Evolutionary conservation across 257 asterid species (phyloP), one percentile per base, ranked within the genome.

Genomic region (Paraleonurus japonicus): DNA sequence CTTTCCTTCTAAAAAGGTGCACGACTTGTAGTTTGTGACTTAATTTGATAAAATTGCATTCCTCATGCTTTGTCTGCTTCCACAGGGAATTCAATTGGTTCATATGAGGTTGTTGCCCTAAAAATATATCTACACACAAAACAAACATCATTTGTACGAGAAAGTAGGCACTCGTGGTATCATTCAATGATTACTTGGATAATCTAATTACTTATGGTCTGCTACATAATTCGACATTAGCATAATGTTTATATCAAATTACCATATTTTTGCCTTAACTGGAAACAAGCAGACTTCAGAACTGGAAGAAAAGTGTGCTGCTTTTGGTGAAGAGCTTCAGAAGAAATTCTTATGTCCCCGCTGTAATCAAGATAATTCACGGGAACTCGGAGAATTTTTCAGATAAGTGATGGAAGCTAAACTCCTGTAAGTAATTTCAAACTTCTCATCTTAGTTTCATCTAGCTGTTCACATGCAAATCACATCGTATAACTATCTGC

Each of bases 271-370:
- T 73, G 61, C 90, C 87, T 83, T 85, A 85, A 89, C 96, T 61
- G 71, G 82, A 82, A 80, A 71, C 84, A 95, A 81, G 96, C 95
- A 75, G 92, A 81, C 83, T 51, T 66, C 89, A 69, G 89, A 73
- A 70, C 75, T 74, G 81, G 98, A 91, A 81, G 87, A 72, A 30
- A 71, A 43, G 26, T 82, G 73, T 75, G 87, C 95, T 74, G 83
- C 86, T 72, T 80, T 83, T 33, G 85, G 88, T 17, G 92, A 87
- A 78, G 85, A 95, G 79, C 82, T 92, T 82, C 99, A 89, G 76
- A 83, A 78, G 87, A 89, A 83, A 60, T 80, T 74, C 45, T 28
- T 74, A 50, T 88, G 96, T 70, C 95, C 96, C 47, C 74, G 48
- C 35, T 92, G 97, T 69, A 82, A 82, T 70, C 81, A 32, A 77